phyloP scores from a whole-genome alignment of 352 stramenopile species.

The Phytophthora hybrid region DNA sequence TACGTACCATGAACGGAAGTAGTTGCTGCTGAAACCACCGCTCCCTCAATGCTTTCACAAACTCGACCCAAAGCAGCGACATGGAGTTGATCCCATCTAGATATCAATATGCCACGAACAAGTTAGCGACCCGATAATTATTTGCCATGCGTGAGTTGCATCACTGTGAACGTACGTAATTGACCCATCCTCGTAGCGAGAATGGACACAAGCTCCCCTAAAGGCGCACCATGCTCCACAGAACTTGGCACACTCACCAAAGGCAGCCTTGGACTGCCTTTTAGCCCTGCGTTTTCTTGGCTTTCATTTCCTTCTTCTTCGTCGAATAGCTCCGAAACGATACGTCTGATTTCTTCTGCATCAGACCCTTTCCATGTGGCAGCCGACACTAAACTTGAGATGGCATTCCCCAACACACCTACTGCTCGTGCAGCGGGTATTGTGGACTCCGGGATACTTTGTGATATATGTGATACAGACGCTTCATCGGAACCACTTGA shows the following conservation, averaged over 20 bases:
- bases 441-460: constrained; percentile 43
- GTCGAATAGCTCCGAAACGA: constrained; percentile 68
- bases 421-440: constrained; percentile 82
- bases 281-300: constrained; percentile 23
- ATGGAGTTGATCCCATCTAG: constrained; percentile 79
- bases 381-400: constrained; percentile 73
- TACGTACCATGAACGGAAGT: constrained; percentile 75
- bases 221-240: constrained; percentile 57
- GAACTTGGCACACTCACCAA: constrained; percentile 29
- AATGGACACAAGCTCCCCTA: constrained; percentile 77
- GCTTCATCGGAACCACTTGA: constrained; percentile 5
- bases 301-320: constrained; percentile 28
- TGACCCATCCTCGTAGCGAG: constrained; percentile 74
- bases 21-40: constrained; percentile 72
- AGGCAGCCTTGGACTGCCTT: not conserved
- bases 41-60: constrained; percentile 80
- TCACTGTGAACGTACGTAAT: constrained; percentile 50
- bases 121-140: not conserved
- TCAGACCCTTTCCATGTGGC: constrained; percentile 82
- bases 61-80: constrained; percentile 85
- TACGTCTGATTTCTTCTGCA: constrained; percentile 66
- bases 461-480: not conserved
- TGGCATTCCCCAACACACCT: constrained; percentile 74
- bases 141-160: constrained; percentile 1
- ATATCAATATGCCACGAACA: constrained; percentile 31